phyloP scores from a whole-genome alignment of 2,329 filamentous ascomycete genomes.

The Xylariaceae sp. region DNA sequence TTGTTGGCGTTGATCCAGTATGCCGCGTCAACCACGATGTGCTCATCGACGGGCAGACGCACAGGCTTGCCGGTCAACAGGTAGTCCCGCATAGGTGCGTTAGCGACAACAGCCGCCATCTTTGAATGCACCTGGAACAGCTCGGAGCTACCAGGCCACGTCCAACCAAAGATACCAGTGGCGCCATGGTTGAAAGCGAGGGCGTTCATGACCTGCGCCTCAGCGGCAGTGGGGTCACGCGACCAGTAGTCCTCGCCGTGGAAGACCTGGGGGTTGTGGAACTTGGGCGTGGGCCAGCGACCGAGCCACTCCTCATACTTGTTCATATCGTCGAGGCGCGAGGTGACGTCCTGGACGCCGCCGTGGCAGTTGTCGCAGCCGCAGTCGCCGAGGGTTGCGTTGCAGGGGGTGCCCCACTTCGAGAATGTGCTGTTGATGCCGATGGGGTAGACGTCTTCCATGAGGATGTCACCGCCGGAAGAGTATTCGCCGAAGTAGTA shows the following conservation, averaged over 20 bases:
- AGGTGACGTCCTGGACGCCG: constrained; percentile 46
- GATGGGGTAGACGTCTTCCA: constrained; percentile 57
- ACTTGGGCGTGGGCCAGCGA: constrained; percentile 38
- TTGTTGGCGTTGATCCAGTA: constrained; percentile 31
- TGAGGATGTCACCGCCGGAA: constrained; percentile 51
- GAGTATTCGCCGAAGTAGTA: constrained; percentile 55
- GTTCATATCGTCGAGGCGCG: constrained; percentile 37
- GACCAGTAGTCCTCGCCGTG: constrained; percentile 44
- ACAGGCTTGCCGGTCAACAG: constrained; percentile 33
- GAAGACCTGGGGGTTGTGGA: constrained; percentile 44
- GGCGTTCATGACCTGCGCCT: constrained; percentile 42
- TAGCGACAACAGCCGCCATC: constrained; percentile 37
- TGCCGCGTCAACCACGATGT: constrained; percentile 33
- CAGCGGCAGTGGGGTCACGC: constrained; percentile 40
- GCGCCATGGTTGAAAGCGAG: constrained; percentile 44
- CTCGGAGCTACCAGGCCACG: constrained; percentile 38
- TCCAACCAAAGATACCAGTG: constrained; percentile 41
- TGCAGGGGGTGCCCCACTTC: constrained; percentile 52
- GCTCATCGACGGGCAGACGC: constrained; percentile 5
- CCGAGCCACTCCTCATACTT: constrained; percentile 39
- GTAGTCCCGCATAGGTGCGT: constrained; percentile 36
- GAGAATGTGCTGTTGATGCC: constrained; percentile 51
- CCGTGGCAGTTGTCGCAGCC: constrained; percentile 58
- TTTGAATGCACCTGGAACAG: constrained; percentile 37
- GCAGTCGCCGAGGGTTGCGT: constrained; percentile 56